phyloP scores from a whole-genome alignment of 495 filamentous ascomycete species.

The Penicillium canescens region DNA sequence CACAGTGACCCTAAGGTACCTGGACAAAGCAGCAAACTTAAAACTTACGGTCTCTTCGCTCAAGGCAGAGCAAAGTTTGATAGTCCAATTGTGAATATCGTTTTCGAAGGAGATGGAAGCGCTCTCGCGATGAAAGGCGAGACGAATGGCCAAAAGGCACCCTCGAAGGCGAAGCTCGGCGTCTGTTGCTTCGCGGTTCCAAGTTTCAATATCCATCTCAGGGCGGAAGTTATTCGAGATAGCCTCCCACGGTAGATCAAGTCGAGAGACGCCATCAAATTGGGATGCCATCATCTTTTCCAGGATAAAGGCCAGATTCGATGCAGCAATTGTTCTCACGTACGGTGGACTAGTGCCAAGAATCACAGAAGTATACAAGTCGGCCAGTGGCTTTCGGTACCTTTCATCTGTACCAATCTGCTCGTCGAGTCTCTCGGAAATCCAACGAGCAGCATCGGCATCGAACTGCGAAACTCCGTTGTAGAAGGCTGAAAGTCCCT shows the following conservation, averaged over 20 bases:
- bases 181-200: constrained; percentile 45
- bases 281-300: constrained; percentile 25
- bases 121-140: constrained; percentile 30
- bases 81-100: constrained; percentile 31
- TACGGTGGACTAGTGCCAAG: constrained; percentile 25
- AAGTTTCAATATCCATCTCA: constrained; percentile 23
- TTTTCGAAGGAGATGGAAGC: constrained; percentile 10
- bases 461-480: constrained; percentile 31
- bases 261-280: constrained; percentile 5
- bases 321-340: constrained; percentile 33
- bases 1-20: not conserved
- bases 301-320: constrained; percentile 36
- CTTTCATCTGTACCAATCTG: constrained; percentile 19
- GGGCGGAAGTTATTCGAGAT: constrained; percentile 25
- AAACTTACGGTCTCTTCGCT: constrained; percentile 44
- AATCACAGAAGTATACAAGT: constrained; percentile 35
- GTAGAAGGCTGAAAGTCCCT: constrained; percentile 24
- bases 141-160: constrained; percentile 56
- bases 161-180: constrained; percentile 51
- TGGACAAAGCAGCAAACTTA: not conserved
- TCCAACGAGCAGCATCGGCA: constrained; percentile 40
- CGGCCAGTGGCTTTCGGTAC: constrained; percentile 23
- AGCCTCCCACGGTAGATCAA: constrained; percentile 28
- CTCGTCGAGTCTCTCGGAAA: constrained; percentile 34
- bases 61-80: constrained; percentile 38